Evolutionary conservation across 805 yeast species (phyloP), one percentile per base, ranked within the genome.

Genomic region (Ogataea salicorniae): DNA sequence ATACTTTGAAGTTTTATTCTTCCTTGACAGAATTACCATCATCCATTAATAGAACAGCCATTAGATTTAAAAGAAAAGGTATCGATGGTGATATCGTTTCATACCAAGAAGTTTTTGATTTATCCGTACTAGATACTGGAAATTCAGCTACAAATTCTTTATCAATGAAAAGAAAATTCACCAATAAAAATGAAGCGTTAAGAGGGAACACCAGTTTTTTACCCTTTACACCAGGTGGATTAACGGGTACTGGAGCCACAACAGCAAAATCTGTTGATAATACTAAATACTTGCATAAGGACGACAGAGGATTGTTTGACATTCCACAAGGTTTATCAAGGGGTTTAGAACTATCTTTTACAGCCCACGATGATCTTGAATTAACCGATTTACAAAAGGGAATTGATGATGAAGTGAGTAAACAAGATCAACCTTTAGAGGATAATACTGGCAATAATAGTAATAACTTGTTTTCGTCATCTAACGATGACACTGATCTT

Each of bases 141-240:
- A 80, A 83, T 8, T 78, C 78, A 39, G 78, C 90, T 15, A 74
- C 83, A 13, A 84, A 82, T 50, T 85, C 96, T 0, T 70, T 90
- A 41, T 84, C 95, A 1, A 63, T 90, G 48, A 80, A 78, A 31
- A 74, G 99, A 52, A 77, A 81, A 45, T 77, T 81, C 52, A 80
- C 82, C 15, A 73, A 84, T 6, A 79, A 79, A 53, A 71, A 71
- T n/a, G 84, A 80, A 37, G 70, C 82, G 2, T 68, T 88, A 3
- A 71, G 74, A 41, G 98, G 98, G 0, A 73, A 80, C 4, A 74
- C 95, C 0, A 76, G 81, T 17, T 86, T 77, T 57, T 67, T 92
- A 58, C 99, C 99, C 0, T 94, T 94, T 61, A 83, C 84, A 48
- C 99, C 99, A 0, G 98, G 99, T 54, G 97, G 98, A 2, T 62